Evolutionary conservation across 352 stramenopile genomes (phyloP).

Genomic region (Pythium inflatum): DNA sequence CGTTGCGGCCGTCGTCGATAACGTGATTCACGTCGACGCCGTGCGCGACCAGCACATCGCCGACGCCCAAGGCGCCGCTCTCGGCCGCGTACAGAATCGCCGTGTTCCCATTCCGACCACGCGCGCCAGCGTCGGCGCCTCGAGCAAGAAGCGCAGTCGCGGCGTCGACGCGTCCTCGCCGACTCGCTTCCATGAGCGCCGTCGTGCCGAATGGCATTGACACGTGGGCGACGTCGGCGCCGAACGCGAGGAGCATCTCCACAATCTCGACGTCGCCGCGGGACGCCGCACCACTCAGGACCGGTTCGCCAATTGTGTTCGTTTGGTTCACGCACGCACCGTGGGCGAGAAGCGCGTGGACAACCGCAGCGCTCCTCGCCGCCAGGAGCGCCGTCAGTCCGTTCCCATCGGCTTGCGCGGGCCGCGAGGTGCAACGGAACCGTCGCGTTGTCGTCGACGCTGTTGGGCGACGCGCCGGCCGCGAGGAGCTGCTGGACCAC

Average conservation of each 20-base stretch:
- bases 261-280: neutral
- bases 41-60: neutral
- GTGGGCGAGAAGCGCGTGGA: too few species aligned
- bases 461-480: neutral
- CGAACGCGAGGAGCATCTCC: neutral
- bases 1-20: neutral
- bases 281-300: neutral
- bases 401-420: too few species aligned
- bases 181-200: too few species aligned
- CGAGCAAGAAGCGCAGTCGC: too few species aligned
- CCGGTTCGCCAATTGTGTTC: neutral
- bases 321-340: neutral
- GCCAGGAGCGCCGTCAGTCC: too few species aligned
- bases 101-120: too few species aligned
- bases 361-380: too few species aligned
- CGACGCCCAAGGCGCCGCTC: too few species aligned
- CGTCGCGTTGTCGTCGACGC: neutral
- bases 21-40: conserved; percentile 3
- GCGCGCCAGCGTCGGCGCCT: too few species aligned
- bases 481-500: conserved; percentile 1
- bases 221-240: neutral
- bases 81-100: too few species aligned
- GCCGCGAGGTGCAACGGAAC: neutral
- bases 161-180: too few species aligned
- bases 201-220: too few species aligned